phyloP scores from a whole-genome alignment of 2,329 filamentous ascomycete genomes.

The Penicillium oxalicum region DNA sequence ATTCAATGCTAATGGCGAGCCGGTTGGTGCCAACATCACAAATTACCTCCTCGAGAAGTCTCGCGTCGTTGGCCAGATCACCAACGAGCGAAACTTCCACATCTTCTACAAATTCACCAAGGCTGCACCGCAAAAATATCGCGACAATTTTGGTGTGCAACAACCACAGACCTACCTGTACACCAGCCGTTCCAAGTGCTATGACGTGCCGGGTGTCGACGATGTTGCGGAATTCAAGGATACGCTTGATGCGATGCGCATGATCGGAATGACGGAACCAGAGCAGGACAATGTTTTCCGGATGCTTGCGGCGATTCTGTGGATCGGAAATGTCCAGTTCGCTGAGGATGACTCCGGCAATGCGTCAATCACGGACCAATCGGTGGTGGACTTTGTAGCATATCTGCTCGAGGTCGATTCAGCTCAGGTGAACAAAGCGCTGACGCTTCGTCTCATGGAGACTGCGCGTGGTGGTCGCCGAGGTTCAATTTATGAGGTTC shows the following conservation, averaged over 20 bases:
- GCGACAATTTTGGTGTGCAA: slow-evolving; percentile 83
- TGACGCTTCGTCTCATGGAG: slow-evolving; percentile 82
- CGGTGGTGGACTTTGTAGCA: slow-evolving; percentile 87
- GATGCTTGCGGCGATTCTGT: slow-evolving; percentile 84
- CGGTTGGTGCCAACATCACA: slow-evolving; percentile 93
- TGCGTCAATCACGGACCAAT: slow-evolving; percentile 78
- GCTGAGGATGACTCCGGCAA: slow-evolving; percentile 83
- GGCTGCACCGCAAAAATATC: slow-evolving; percentile 78
- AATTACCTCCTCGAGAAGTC: slow-evolving; percentile 97
- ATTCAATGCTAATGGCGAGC: slow-evolving; percentile 87
- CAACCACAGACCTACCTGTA: slow-evolving; percentile 89
- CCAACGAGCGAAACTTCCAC: slow-evolving; percentile 95
- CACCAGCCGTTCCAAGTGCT: slow-evolving; percentile 89
- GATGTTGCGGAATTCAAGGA: slow-evolving; percentile 84
- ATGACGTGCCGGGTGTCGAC: slow-evolving; percentile 89
- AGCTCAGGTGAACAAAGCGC: slow-evolving; percentile 71
- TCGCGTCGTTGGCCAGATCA: slow-evolving; percentile 89
- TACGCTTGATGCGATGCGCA: slow-evolving; percentile 86
- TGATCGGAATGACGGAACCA: slow-evolving; percentile 79
- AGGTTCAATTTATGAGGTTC: slow-evolving; percentile 65
- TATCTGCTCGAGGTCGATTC: slow-evolving; percentile 87
- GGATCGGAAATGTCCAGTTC: slow-evolving; percentile 93
- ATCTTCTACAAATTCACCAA: slow-evolving; percentile 99
- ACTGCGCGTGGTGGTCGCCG: slow-evolving; percentile 60
- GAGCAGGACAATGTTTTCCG: slow-evolving; percentile 97